Percentiles rank a stretch among this genome's conserved stretches.
Conservation (phyloP, 2,329 filamentous ascomycete genomes). For the Paramyrothecium sp. region DNA sequence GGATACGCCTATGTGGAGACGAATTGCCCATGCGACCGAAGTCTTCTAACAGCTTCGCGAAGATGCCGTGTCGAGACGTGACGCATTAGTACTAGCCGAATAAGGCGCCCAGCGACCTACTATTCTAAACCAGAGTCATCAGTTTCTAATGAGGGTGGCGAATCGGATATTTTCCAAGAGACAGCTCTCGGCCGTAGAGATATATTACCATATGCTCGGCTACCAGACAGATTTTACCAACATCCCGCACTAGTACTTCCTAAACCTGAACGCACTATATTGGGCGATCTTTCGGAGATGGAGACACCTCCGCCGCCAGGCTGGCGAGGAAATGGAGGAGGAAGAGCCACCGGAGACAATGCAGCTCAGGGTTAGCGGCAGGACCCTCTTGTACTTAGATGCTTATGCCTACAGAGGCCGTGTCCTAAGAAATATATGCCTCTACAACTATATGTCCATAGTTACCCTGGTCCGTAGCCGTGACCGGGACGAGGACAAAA, state of each 20-base stretch:
- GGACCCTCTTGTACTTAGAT: slow-evolving; percentile 1
- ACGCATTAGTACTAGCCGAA: neutral
- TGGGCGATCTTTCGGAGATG: slow-evolving; percentile 6
- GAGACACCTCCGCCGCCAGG: slow-evolving; percentile 3
- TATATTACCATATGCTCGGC: slow-evolving; percentile 5
- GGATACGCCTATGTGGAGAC: slow-evolving; percentile 6
- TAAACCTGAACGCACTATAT: slow-evolving; percentile 4
- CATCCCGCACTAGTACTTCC: slow-evolving; percentile 2
- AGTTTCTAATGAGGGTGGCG: slow-evolving; percentile 9
- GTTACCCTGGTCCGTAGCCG: neutral
- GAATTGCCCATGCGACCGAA: neutral
- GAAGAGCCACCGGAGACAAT: slow-evolving; percentile 3
- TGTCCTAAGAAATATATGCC: too few species aligned
- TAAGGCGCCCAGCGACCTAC: slow-evolving; percentile 1
- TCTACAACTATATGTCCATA: neutral
- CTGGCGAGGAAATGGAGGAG: neutral
- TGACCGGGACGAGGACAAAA: neutral
- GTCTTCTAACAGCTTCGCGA: slow-evolving; percentile 3
- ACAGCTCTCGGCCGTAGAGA: slow-evolving; percentile 9
- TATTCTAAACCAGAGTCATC: slow-evolving; percentile 1
- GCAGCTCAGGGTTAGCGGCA: neutral
- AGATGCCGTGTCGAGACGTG: neutral
- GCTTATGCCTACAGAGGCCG: too few species aligned
- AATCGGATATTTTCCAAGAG: too few species aligned
- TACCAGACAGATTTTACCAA: slow-evolving; percentile 6